These are phyloP conservation scores for Xylaria grammica DNA, from an alignment of 495 filamentous ascomycete species.

Conservation along the genomic window DNA sequence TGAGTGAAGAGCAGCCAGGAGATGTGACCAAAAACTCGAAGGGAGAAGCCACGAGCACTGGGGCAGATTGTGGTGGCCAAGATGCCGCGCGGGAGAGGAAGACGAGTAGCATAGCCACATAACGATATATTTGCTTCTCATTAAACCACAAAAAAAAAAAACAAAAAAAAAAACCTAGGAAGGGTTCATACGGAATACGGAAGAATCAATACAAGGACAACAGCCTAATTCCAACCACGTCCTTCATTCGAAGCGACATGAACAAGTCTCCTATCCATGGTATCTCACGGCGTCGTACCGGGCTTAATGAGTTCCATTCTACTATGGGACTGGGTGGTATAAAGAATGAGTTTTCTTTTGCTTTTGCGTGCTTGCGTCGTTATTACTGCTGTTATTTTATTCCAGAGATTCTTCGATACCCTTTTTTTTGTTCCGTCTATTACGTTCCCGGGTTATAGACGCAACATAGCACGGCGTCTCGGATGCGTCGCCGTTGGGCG, in stretches of 20 bases:
- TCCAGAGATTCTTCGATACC: slow-evolving; percentile 14
- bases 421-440: background rate
- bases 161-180: no score
- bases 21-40: slow-evolving; percentile 17
- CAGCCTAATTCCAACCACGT: no score
- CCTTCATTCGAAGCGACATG: no score
- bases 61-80: slow-evolving; percentile 45
- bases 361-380: background rate
- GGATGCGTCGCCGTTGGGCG: background rate
- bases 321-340: background rate
- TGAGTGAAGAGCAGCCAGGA: slow-evolving; percentile 51
- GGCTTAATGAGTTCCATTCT: background rate
- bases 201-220: background rate
- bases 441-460: background rate
- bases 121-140: background rate
- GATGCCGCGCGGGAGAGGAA: slow-evolving; percentile 52
- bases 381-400: background rate
- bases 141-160: no score
- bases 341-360: background rate
- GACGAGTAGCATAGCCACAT: slow-evolving; percentile 19
- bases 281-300: background rate
- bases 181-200: background rate
- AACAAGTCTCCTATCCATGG: no score
- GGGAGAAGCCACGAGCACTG: slow-evolving; percentile 37
- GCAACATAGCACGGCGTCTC: background rate